Percentiles rank a stretch among this genome's conserved stretches.
Conservation (phyloP, 345 rosid genomes). For the Hypericum androsaemum region DNA sequence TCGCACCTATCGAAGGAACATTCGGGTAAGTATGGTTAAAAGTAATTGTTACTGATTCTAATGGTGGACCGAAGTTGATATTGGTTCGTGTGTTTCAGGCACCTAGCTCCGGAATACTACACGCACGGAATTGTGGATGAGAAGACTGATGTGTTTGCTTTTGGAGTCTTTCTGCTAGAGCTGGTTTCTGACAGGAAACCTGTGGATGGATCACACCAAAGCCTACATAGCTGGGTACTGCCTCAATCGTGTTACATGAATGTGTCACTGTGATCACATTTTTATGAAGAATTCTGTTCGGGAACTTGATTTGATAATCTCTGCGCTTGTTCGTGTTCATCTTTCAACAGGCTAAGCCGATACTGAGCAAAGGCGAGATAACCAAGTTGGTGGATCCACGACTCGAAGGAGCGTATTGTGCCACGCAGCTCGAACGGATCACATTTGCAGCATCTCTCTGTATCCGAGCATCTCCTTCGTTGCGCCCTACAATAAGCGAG, state of each 20-base stretch:
- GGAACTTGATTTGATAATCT: not conserved
- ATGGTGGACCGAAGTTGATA: not conserved
- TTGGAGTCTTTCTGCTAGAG: constrained; percentile 83
- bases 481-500: constrained; percentile 91
- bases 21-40: constrained; percentile 49
- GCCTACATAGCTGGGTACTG: constrained; percentile 84
- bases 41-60: too few species aligned
- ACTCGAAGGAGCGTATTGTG: constrained; percentile 53
- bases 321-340: not conserved
- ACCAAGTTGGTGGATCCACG: constrained; percentile 71
- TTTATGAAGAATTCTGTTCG: constrained; percentile 10
- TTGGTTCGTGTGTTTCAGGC: constrained; percentile 28
- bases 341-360: constrained; percentile 57
- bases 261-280: not conserved
- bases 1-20: constrained; percentile 97
- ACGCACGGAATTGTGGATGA: constrained; percentile 96
- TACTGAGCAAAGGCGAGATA: constrained; percentile 49
- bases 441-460: constrained; percentile 82
- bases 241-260: too few species aligned
- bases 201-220: constrained; percentile 78
- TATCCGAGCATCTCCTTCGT: constrained; percentile 58
- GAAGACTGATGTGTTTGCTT: constrained; percentile 95
- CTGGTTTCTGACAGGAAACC: constrained; percentile 85
- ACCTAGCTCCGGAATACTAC: constrained; percentile 93
- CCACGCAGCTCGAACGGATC: constrained; percentile 47